Evolutionary conservation across 2,329 filamentous ascomycete species (phyloP).

Genomic region (Ascochyta fabae): DNA sequence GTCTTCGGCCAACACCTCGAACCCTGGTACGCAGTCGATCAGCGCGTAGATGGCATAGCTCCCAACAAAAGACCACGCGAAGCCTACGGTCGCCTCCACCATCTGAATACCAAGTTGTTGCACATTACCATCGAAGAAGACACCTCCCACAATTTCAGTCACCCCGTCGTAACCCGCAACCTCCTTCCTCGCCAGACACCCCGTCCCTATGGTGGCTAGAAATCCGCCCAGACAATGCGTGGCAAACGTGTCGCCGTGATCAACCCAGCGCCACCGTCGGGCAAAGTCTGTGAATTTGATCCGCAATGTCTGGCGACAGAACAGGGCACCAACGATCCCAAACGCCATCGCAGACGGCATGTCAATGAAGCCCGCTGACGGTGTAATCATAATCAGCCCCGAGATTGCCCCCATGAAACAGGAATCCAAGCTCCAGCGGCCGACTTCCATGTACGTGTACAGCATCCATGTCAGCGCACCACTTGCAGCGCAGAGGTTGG

Average conservation of each 20-base stretch:
- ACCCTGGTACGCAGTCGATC: slow-evolving; percentile 60
- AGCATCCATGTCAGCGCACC: slow-evolving; percentile 57
- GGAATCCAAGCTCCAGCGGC: slow-evolving; percentile 57
- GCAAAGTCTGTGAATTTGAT: slow-evolving; percentile 61
- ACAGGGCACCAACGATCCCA: slow-evolving; percentile 55
- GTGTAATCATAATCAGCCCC: slow-evolving; percentile 61
- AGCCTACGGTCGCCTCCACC: slow-evolving; percentile 59
- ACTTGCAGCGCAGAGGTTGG: slow-evolving; percentile 57
- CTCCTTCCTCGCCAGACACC: slow-evolving; percentile 58
- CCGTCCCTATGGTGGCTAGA: slow-evolving; percentile 58
- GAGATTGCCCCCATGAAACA: slow-evolving; percentile 62
- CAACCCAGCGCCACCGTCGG: slow-evolving; percentile 58
- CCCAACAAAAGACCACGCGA: slow-evolving; percentile 58
- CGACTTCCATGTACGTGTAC: slow-evolving; percentile 54
- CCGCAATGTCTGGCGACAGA: slow-evolving; percentile 59
- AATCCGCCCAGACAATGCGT: slow-evolving; percentile 62
- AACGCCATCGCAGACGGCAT: slow-evolving; percentile 58
- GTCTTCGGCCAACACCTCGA: slow-evolving; percentile 60
- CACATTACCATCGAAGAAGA: slow-evolving; percentile 61
- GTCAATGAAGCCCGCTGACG: slow-evolving; percentile 58
- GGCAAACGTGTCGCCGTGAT: slow-evolving; percentile 63
- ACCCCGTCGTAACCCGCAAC: slow-evolving; percentile 61
- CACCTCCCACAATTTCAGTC: slow-evolving; percentile 57
- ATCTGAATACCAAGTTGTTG: slow-evolving; percentile 59
- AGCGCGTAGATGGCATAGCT: slow-evolving; percentile 58